These are phyloP conservation scores for Lindgomyces ingoldianus DNA, from an alignment of 495 filamentous ascomycete species.

Conservation along the genomic window DNA sequence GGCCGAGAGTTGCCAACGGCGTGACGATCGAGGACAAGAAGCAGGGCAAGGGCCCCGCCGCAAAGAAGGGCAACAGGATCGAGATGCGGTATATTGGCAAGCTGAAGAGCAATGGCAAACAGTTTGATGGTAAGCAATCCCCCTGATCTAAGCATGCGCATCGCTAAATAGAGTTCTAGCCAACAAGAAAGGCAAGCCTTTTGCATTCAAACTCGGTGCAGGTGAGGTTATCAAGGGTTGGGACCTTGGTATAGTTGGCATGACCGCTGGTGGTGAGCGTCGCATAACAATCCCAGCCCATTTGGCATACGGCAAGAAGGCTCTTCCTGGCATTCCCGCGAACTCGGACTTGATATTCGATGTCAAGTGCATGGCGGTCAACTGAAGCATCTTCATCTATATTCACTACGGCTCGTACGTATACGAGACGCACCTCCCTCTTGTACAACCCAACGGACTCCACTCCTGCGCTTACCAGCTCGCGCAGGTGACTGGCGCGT, in stretches of 20 bases:
- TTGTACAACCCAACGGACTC: slow-evolving; percentile 31
- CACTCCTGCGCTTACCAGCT: slow-evolving; percentile 38
- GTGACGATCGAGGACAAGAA: slow-evolving; percentile 96
- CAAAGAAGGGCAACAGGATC: slow-evolving; percentile 82
- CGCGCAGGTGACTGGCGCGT: slow-evolving; percentile 18
- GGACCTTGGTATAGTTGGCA: slow-evolving; percentile 91
- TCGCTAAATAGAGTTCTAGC: slow-evolving; percentile 54
- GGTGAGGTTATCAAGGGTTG: slow-evolving; percentile 98
- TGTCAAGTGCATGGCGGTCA: slow-evolving; percentile 78
- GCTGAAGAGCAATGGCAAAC: slow-evolving; percentile 78
- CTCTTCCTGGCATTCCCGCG: slow-evolving; percentile 74
- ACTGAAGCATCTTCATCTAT: slow-evolving; percentile 36
- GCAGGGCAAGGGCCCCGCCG: slow-evolving; percentile 74
- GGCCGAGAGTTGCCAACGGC: slow-evolving; percentile 75
- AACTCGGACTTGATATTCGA: slow-evolving; percentile 94
- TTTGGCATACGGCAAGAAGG: slow-evolving; percentile 82
- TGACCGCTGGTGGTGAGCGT: slow-evolving; percentile 90
- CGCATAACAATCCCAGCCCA: slow-evolving; percentile 82
- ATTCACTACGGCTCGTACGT: slow-evolving; percentile 11
- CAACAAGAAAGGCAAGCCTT: slow-evolving; percentile 97
- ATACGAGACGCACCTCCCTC: slow-evolving; percentile 23
- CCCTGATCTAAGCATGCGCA: neutral
- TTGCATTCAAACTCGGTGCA: slow-evolving; percentile 87
- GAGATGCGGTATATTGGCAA: slow-evolving; percentile 98
- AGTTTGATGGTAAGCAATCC: slow-evolving; percentile 77